Conservation (phyloP, 495 filamentous ascomycete species). For the Hypomontagnella submonticulosa region DNA sequence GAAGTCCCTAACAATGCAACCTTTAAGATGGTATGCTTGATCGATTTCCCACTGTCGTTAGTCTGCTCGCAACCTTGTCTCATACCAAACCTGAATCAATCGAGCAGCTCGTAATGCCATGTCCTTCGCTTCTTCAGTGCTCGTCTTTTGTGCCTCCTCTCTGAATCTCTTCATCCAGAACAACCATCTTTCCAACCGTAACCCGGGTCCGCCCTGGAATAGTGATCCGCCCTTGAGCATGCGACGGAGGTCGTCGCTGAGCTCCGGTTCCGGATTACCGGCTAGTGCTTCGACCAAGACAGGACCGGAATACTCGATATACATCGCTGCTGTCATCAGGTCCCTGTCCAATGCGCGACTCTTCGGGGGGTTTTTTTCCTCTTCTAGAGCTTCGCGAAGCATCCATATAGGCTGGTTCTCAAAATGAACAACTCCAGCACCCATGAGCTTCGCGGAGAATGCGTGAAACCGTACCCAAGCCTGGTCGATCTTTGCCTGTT, state of each 20-base stretch:
- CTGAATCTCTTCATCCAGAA: conserved; percentile 41
- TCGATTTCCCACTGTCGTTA: not conserved
- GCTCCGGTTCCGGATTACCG: conserved; percentile 27
- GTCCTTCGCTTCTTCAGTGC: conserved; percentile 24
- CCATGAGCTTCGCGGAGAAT: conserved; percentile 38
- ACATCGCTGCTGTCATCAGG: conserved; percentile 37
- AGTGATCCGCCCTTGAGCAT: conserved; percentile 28
- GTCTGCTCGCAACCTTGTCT: conserved; percentile 5
- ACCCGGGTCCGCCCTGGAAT: conserved; percentile 32
- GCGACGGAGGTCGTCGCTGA: conserved; percentile 27
- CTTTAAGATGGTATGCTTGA: too few relatives aligned
- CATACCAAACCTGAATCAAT: conserved; percentile 41
- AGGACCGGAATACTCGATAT: conserved; percentile 44
- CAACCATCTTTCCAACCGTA: conserved; percentile 36
- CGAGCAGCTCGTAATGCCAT: conserved; percentile 40
- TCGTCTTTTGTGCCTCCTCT: conserved; percentile 33
- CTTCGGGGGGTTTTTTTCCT: conserved; percentile 5
- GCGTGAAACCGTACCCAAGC: conserved; percentile 40
- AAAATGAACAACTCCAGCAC: conserved; percentile 28
- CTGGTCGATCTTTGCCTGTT: conserved; percentile 2
- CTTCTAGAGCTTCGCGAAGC: conserved; percentile 40
- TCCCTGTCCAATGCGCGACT: conserved; percentile 12
- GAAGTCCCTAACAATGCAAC: too few relatives aligned
- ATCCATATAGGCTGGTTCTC: conserved; percentile 40
- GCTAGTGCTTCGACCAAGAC: conserved; percentile 32